These are phyloP conservation scores for Colletotrichum eleusines DNA, from an alignment of 2,329 filamentous ascomycete species.

Conservation along the genomic window DNA sequence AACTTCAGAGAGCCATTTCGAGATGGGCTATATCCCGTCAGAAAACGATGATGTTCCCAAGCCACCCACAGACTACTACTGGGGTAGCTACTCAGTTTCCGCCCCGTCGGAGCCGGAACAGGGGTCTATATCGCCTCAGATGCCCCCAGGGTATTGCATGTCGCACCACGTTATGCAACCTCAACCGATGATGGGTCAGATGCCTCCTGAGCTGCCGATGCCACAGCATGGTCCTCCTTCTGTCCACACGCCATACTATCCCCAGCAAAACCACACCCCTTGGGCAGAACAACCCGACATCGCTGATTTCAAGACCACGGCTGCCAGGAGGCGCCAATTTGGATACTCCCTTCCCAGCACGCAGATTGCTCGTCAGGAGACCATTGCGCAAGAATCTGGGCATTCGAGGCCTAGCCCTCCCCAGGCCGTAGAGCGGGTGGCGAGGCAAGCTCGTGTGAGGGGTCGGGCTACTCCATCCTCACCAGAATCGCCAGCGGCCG, in stretches of 20 bases:
- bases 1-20: constrained; percentile 53
- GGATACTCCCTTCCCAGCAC: constrained; percentile 30
- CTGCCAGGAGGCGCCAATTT: constrained; percentile 14
- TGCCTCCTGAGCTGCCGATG: constrained; percentile 31
- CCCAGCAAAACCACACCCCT: background rate
- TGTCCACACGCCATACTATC: constrained; percentile 15
- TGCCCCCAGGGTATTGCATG: constrained; percentile 18
- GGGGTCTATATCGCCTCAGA: constrained; percentile 29
- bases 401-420: background rate
- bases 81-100: constrained; percentile 53
- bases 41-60: constrained; percentile 52
- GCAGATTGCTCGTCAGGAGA: constrained; percentile 21
- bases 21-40: constrained; percentile 54
- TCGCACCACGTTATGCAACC: constrained; percentile 11
- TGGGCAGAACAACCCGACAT: constrained; percentile 17
- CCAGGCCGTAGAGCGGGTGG: constrained; percentile 7
- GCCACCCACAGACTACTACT: constrained; percentile 52
- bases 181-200: constrained; percentile 14
- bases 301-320: constrained; percentile 2
- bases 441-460: background rate
- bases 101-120: constrained; percentile 27
- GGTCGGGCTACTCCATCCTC: background rate
- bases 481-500: background rate
- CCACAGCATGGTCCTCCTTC: constrained; percentile 10
- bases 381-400: background rate